Evolutionary conservation across 1,284 basidiomycete genomes (phyloP).

Genomic region (Grifola frondosa): DNA sequence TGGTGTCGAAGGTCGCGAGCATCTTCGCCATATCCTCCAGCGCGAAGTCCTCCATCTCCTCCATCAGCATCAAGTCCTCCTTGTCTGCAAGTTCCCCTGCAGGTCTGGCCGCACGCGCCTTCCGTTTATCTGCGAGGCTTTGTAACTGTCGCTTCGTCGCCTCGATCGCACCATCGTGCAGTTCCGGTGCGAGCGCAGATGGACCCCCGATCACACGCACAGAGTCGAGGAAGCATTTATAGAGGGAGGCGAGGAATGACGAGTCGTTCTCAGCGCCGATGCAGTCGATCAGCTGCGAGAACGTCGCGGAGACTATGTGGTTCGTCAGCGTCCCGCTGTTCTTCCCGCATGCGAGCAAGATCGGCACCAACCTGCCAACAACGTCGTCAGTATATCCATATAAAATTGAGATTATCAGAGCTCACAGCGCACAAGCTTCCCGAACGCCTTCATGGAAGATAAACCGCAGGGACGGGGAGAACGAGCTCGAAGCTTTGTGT

Average conservation of each 20-base stretch:
- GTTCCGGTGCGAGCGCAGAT: constrained; percentile 48
- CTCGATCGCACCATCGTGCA: constrained; percentile 55
- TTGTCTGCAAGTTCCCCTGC: constrained; percentile 51
- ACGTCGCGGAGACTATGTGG: constrained; percentile 70
- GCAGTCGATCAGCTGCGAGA: constrained; percentile 66
- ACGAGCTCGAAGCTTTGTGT: constrained; percentile 69
- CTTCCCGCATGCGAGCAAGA: constrained; percentile 72
- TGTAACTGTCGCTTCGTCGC: constrained; percentile 71
- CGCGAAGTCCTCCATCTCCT: constrained; percentile 75
- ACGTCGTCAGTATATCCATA: constrained; percentile 4
- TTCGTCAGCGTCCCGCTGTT: constrained; percentile 63
- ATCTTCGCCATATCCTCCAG: constrained; percentile 73
- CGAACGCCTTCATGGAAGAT: constrained; percentile 82
- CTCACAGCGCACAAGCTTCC: constrained; percentile 74
- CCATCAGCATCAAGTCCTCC: constrained; percentile 67
- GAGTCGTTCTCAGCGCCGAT: constrained; percentile 68
- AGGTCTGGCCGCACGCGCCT: constrained; percentile 44
- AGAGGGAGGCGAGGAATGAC: constrained; percentile 74
- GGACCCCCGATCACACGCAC: constrained; percentile 62
- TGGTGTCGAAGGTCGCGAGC: constrained; percentile 51
- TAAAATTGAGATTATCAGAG: constrained; percentile 11
- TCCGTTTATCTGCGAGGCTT: constrained; percentile 62
- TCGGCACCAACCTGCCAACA: constrained; percentile 63
- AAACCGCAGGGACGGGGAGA: constrained; percentile 68
- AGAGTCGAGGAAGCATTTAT: constrained; percentile 72